Conservation (phyloP, 2,329 filamentous ascomycete species). For the Alternaria sp. region DNA sequence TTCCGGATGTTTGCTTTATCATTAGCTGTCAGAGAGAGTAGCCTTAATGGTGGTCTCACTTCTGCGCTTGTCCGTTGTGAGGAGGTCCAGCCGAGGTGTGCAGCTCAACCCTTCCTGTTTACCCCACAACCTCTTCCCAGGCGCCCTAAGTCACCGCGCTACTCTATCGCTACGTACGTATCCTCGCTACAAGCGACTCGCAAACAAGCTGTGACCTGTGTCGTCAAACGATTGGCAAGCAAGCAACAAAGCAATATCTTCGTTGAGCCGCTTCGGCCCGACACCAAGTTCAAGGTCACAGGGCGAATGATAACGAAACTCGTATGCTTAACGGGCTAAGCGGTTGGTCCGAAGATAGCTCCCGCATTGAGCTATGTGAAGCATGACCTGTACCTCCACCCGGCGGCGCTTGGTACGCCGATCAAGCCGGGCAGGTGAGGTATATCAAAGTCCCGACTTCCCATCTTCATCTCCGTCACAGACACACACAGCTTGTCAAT, state of each 20-base stretch:
- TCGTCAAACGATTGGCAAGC: background rate
- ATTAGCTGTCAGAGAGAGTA: background rate
- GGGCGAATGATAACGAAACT: slow-evolving; percentile 24
- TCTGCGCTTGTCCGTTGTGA: slow-evolving; percentile 17
- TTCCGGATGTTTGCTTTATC: background rate
- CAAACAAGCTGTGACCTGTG: background rate
- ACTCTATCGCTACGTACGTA: slow-evolving; percentile 8
- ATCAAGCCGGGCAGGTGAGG: slow-evolving; percentile 31
- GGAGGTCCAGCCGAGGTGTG: slow-evolving; percentile 39
- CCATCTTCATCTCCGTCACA: slow-evolving; percentile 15
- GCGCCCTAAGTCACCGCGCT: slow-evolving; percentile 14
- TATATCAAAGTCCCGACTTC: slow-evolving; percentile 43
- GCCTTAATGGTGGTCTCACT: slow-evolving; percentile 2
- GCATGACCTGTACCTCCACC: slow-evolving; percentile 36
- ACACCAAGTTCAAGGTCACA: slow-evolving; percentile 11
- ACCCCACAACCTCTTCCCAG: slow-evolving; percentile 37
- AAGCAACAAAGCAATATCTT: slow-evolving; percentile 11
- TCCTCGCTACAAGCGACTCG: slow-evolving; percentile 1
- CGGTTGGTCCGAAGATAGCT: slow-evolving; percentile 30
- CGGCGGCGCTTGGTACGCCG: slow-evolving; percentile 26
- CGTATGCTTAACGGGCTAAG: slow-evolving; percentile 16
- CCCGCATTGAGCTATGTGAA: slow-evolving; percentile 26
- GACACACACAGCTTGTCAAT: slow-evolving; percentile 18
- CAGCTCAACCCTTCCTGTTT: slow-evolving; percentile 25
- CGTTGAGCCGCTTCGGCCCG: slow-evolving; percentile 21